Percentiles rank a stretch among this genome's conserved stretches.
Evolutionary conservation across 371 early-diverging fungal genomes (phyloP).

Genomic region (Haplosporangium sp.): DNA sequence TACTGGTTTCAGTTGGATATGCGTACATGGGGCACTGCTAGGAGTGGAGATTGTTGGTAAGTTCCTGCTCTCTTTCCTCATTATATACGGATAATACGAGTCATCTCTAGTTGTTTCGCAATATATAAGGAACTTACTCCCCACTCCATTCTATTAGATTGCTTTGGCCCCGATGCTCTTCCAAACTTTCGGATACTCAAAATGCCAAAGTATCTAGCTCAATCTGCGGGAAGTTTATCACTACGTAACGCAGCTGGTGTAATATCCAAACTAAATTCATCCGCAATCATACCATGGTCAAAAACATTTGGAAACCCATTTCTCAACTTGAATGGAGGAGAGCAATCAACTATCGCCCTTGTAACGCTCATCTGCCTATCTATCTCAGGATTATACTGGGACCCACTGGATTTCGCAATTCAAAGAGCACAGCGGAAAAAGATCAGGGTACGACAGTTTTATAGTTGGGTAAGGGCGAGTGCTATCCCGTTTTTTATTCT

Average conservation of each 20-base stretch:
- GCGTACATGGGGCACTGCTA: slow-evolving; percentile 12
- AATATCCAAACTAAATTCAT: slow-evolving; percentile 2
- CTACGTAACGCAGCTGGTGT: not conserved
- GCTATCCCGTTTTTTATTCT: slow-evolving; percentile 9
- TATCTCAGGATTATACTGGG: slow-evolving; percentile 25
- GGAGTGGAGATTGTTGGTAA: slow-evolving; percentile 20
- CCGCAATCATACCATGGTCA: slow-evolving; percentile 16
- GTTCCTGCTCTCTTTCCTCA: not conserved
- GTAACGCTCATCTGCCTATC: slow-evolving; percentile 9
- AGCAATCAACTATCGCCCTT: slow-evolving; percentile 5
- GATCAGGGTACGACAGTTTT: slow-evolving; percentile 23
- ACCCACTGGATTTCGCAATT: slow-evolving; percentile 24
- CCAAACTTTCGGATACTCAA: slow-evolving; percentile 6
- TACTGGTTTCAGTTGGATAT: slow-evolving; percentile 27
- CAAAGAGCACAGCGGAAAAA: slow-evolving; percentile 28
- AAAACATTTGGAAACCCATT: slow-evolving; percentile 10
- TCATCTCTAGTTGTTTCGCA: not conserved
- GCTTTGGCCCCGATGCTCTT: slow-evolving; percentile 4
- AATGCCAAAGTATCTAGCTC: not conserved
- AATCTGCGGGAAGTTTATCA: slow-evolving; percentile 2
- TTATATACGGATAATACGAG: not conserved
- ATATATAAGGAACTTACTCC: not conserved
- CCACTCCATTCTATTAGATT: slow-evolving; percentile 1
- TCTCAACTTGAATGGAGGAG: slow-evolving; percentile 1
- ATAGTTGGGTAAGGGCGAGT: slow-evolving; percentile 4